Percentiles rank a stretch among this genome's conserved stretches.
These are phyloP conservation scores for Geoglossum glabrum DNA, from an alignment of 495 filamentous ascomycete genomes.

Conservation along the genomic window DNA sequence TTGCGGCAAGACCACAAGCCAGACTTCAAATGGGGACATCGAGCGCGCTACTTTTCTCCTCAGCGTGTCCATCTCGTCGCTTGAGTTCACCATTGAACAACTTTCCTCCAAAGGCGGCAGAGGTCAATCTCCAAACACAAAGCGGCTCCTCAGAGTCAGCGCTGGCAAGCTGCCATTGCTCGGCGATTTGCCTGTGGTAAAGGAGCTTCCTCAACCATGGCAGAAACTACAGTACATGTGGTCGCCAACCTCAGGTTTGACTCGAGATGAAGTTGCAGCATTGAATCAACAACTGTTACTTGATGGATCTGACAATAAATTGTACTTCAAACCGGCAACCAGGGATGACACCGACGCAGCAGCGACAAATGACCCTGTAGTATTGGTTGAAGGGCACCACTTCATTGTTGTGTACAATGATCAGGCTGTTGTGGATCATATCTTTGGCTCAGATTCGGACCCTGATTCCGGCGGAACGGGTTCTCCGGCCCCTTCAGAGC, in stretches of 20 bases:
- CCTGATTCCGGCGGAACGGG: no score
- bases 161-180: constrained; percentile 7
- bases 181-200: constrained; percentile 17
- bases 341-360: background rate
- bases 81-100: background rate
- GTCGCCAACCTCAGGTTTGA: constrained; percentile 15
- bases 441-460: constrained; percentile 7
- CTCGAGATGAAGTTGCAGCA: constrained; percentile 7
- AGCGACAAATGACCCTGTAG: background rate
- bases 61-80: background rate
- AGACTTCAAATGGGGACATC: background rate
- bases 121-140: background rate
- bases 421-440: constrained; percentile 17
- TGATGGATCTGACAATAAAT: background rate
- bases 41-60: background rate
- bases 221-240: constrained; percentile 23
- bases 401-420: constrained; percentile 15
- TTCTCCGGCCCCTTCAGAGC: background rate
- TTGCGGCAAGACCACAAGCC: background rate
- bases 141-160: background rate
- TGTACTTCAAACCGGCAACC: no score
- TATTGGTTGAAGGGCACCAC: constrained; percentile 7
- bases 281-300: no score
- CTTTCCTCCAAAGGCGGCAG: background rate
- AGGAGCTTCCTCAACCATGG: constrained; percentile 21